Base-by-base conservation (phyloP, 2,329 filamentous ascomycete genomes). In the Aspergillus carbonarius region DNA sequence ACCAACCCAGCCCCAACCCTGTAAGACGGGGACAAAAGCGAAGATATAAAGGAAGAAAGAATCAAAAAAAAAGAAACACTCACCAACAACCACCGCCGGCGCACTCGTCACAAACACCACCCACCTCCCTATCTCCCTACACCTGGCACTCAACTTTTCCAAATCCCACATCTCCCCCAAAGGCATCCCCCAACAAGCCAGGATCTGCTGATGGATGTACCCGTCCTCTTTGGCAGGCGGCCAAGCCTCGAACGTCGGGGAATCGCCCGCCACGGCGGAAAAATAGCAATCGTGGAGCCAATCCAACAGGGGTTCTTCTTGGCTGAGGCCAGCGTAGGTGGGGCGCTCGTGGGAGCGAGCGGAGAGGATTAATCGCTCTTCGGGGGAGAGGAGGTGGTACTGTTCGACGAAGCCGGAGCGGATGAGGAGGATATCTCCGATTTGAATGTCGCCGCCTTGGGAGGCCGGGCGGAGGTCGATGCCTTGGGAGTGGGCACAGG, bases 221-320 rank as follows among this genome's bases (percentile, higher is more conserved):
- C 61, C 44, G 27, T 71, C 63, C 8, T 65, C 57, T 5, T 47
- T 37, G 20, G 27, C 10, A n/a, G 83, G 82, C 1, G 87, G 86
- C 72, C 85, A 84, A 0, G 82, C 80, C 74, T 91, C 88, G 61
- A 91, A 89, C 0, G 82, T 78, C 18, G 82, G 83, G 12, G 81
- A 76, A 68, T 91, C 88, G 0, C 85, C 85, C 0, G 82, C 86
- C 1, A 88, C 86, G 0, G 84, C 85, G 0, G 87, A 79, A 64
- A 91, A 90, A 54, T 87, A 86, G 63, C 82, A 84, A 67, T 91
- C 86, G 76, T 89, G 88, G 59, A 91, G 62, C 87, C 88, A 91
- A 54, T 84, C 81, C 7, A 85, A 76, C 4, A 87, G 81, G 46
- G 81, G 81, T 49, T 83, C 74, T 51, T 83, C 81, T 62, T 84